Conservation (phyloP, 495 filamentous ascomycete genomes). For the Neurospora sp. region DNA sequence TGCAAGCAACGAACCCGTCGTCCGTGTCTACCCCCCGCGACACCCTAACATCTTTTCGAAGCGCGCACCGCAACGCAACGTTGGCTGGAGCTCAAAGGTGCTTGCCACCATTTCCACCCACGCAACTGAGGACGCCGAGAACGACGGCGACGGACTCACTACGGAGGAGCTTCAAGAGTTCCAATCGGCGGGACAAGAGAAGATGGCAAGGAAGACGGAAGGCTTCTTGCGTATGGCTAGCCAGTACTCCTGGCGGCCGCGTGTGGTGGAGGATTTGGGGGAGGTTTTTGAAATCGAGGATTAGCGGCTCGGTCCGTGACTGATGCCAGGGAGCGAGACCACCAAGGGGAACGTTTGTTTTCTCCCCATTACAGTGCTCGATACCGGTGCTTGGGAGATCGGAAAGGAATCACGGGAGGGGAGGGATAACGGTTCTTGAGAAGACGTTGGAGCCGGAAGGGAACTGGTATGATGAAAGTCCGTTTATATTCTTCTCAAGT, state of each 20-base stretch:
- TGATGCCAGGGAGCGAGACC: no score
- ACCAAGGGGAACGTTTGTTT: no score
- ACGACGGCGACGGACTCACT: background rate
- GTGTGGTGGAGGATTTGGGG: background rate
- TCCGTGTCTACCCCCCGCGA: background rate
- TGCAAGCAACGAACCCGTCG: background rate
- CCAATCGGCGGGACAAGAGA: rapidly evolving
- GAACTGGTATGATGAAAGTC: no score
- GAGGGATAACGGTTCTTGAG: no score
- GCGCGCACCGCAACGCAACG: background rate
- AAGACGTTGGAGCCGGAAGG: no score
- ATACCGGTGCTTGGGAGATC: no score
- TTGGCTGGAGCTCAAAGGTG: background rate
- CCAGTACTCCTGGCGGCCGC: background rate
- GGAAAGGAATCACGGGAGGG: no score
- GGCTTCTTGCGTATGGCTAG: rapidly evolving
- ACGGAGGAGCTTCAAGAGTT: background rate
- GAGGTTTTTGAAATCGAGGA: background rate
- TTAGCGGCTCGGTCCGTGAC: background rate
- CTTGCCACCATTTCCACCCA: background rate
- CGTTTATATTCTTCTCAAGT: no score
- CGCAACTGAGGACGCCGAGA: background rate
- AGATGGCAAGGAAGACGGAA: background rate
- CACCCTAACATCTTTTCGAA: background rate
- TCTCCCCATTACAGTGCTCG: no score